Conservation (phyloP, 2,329 filamentous ascomycete species). For the Fusarium ambrosium region DNA sequence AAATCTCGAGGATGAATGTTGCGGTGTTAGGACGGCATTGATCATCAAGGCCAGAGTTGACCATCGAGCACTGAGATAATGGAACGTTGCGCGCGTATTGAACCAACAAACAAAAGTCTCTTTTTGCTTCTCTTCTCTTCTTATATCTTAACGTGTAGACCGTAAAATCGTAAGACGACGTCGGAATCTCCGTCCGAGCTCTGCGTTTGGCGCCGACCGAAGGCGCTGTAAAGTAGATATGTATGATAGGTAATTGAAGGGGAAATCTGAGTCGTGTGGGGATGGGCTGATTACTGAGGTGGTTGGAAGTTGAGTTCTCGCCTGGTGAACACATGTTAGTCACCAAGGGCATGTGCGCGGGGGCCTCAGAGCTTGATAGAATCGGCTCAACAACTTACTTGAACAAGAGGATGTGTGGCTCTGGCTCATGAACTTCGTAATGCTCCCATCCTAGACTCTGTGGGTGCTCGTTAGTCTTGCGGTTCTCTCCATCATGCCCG, state of each 20-base stretch:
- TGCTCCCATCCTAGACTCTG: slow-evolving; percentile 99
- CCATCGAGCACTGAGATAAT: slow-evolving; percentile 37
- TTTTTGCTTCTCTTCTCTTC: slow-evolving; percentile 46
- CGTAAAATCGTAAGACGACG: slow-evolving; percentile 47
- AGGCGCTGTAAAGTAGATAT: slow-evolving; percentile 44
- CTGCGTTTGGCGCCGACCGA: slow-evolving; percentile 36
- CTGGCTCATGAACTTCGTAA: slow-evolving; percentile 98
- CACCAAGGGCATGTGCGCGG: background rate
- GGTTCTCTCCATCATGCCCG: background rate
- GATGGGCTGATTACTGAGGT: slow-evolving; percentile 62
- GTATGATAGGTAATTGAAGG: slow-evolving; percentile 45
- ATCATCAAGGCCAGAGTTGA: slow-evolving; percentile 12
- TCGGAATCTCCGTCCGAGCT: slow-evolving; percentile 34
- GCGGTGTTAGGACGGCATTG: slow-evolving; percentile 10
- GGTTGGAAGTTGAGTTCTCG: slow-evolving; percentile 88
- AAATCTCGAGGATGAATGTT: slow-evolving; percentile 10
- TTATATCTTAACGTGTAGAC: slow-evolving; percentile 47
- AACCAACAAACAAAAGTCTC: slow-evolving; percentile 45
- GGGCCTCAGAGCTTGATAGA: background rate
- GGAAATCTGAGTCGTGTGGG: slow-evolving; percentile 36
- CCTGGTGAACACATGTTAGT: slow-evolving; percentile 59
- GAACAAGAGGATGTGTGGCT: slow-evolving; percentile 98
- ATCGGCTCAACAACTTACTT: slow-evolving; percentile 76
- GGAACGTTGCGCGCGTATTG: slow-evolving; percentile 38
- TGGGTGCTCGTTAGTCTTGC: slow-evolving; percentile 30